Evolutionary conservation across 768 basidiomycete genomes (phyloP), one percentile per base, ranked within the genome.

Genomic region (Coprinellus micaceus): DNA sequence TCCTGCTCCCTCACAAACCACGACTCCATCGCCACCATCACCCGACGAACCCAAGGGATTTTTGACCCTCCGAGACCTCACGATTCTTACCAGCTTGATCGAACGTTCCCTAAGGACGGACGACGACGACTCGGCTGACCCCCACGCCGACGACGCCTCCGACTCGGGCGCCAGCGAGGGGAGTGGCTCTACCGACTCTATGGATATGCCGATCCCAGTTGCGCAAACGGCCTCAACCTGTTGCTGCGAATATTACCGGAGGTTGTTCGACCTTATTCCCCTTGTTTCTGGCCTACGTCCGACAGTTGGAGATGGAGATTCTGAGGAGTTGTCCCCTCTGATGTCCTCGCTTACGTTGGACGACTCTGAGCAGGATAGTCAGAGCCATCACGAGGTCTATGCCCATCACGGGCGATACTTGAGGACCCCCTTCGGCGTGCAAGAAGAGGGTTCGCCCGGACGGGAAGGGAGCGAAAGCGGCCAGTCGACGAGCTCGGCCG

Each of bases 211-310:
- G 30, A 19, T 49, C 47, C 47, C 49, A 33, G 28, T 11, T 28
- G n/a, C 29, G 21, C 28, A 29, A 33, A 22, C 7, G 12, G 46
- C 28, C 11, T 24, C 45, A 9, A 36, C 53, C 7, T 56, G 54
- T 25, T 56, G 54, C 46, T 56, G 54, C 54, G 33, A 56, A 33
- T 56, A 47, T 21, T 56, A 36, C 46, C n/a, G 40, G 24, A 26
- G 46, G 7, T 21, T 56, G 11, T 39, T 47, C 47, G 46, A 36
- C 17, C 10, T 49, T 4, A 25, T 47, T 13, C 39, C 46, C 15
- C 17, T 33, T 1, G 29, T 39, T 17, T 56, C 45, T 46, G 44
- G 53, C 43, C 40, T 54, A 25, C 4, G 44, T 6, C 41, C 19
- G 2, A 28, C 11, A 26, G 26, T 30, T 25, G 13, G 46, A 24